Conservation (phyloP, 1,284 basidiomycete genomes). For the Cutaneotrichosporon mucoides region DNA sequence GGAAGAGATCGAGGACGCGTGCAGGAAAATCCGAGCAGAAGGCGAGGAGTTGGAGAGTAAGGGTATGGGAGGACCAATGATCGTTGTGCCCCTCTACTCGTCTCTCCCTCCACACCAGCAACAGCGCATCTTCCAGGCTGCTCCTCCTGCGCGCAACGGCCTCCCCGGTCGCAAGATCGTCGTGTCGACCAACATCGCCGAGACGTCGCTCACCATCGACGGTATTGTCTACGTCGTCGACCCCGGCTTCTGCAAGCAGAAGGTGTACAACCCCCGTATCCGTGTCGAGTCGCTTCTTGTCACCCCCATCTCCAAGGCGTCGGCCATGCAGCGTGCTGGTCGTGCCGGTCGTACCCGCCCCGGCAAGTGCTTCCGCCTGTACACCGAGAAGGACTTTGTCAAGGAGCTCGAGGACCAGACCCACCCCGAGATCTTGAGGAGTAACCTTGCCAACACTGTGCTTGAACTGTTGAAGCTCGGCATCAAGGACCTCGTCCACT, state of each 20-base stretch:
- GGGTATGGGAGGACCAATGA: slow-evolving; percentile 74
- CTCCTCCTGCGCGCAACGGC: slow-evolving; percentile 60
- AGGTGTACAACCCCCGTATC: slow-evolving; percentile 94
- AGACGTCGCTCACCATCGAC: slow-evolving; percentile 96
- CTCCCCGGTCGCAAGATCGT: slow-evolving; percentile 91
- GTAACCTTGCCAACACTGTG: slow-evolving; percentile 90
- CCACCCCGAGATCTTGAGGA: slow-evolving; percentile 89
- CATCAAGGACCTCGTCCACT: slow-evolving; percentile 83
- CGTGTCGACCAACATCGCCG: slow-evolving; percentile 94
- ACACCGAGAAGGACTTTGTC: slow-evolving; percentile 98
- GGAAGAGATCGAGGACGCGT: slow-evolving; percentile 97
- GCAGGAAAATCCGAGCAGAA: slow-evolving; percentile 86
- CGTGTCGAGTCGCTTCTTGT: slow-evolving; percentile 92
- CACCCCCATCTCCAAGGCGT: slow-evolving; percentile 93
- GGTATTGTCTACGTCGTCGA: slow-evolving; percentile 99
- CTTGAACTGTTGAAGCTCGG: slow-evolving; percentile 92
- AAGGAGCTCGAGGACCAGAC: slow-evolving; percentile 92
- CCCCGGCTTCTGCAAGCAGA: slow-evolving; percentile 96
- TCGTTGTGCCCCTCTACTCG: slow-evolving; percentile 89
- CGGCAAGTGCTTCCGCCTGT: slow-evolving; percentile 95
- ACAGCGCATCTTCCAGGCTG: slow-evolving; percentile 88
- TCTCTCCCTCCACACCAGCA: slow-evolving; percentile 89
- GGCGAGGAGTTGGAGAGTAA: slow-evolving; percentile 71
- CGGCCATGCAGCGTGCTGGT: slow-evolving; percentile 91
- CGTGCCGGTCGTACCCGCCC: slow-evolving; percentile 93